A percentile compares a stretch with the other conserved stretches of the same genome.
Evolutionary conservation across 176 grass and related monocot species (phyloP).

Genomic region (Carex myosuroides): DNA sequence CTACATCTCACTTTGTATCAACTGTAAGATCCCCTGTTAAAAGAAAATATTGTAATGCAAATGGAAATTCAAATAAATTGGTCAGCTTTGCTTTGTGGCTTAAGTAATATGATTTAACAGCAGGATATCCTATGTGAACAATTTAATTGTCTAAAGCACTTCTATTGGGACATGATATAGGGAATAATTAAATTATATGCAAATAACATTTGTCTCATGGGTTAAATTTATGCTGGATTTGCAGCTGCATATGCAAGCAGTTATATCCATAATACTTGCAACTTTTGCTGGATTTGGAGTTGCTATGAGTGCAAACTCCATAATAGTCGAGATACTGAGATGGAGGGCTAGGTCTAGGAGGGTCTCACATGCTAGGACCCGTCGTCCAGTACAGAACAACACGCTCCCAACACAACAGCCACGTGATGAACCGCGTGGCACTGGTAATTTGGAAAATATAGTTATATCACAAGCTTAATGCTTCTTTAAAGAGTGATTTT

Average conservation of each 20-base stretch:
- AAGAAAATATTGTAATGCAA: neutral
- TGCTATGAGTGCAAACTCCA: slow-evolving; percentile 74
- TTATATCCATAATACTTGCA: slow-evolving; percentile 87
- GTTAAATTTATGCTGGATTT: slow-evolving; percentile 13
- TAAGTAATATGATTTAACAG: neutral
- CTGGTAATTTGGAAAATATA: slow-evolving; percentile 2
- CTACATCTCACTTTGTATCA: neutral
- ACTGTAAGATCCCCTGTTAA: neutral
- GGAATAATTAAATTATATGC: neutral
- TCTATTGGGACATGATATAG: neutral
- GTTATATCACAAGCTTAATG: slow-evolving; percentile 1
- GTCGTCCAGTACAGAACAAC: neutral
- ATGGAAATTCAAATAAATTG: neutral
- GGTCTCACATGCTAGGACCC: neutral
- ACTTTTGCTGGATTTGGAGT: slow-evolving; percentile 86
- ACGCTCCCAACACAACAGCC: neutral
- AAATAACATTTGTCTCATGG: neutral
- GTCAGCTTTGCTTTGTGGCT: neutral
- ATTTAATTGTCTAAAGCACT: neutral
- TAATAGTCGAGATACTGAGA: slow-evolving; percentile 44
- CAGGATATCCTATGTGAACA: neutral
- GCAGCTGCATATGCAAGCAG: slow-evolving; percentile 71
- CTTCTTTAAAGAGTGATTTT: neutral
- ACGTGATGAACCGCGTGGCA: neutral
- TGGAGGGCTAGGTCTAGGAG: slow-evolving; percentile 30